A percentile compares a stretch with the other conserved stretches of the same genome.
Conservation (phyloP, 2,329 filamentous ascomycete genomes). For the Xylaria sp. region DNA sequence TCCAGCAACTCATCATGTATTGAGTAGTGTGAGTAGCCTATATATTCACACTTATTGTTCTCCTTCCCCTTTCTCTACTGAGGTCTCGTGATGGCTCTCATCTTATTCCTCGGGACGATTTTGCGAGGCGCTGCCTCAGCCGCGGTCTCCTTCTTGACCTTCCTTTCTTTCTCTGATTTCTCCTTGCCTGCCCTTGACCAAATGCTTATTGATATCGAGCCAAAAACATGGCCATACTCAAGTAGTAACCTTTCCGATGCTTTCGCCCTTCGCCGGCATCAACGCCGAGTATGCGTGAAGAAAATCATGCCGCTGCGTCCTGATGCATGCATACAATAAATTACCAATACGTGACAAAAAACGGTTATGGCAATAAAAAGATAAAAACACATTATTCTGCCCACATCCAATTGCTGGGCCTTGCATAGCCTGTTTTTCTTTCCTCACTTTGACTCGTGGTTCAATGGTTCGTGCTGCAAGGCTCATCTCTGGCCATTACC, state of each 20-base stretch:
- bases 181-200: neutral
- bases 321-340: slow-evolving; percentile 24
- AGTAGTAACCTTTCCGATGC: slow-evolving; percentile 16
- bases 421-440: slow-evolving; percentile 5
- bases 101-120: neutral
- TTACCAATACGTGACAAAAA: slow-evolving; percentile 17
- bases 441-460: slow-evolving; percentile 6
- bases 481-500: neutral
- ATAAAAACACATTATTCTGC: slow-evolving; percentile 1
- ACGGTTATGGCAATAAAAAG: slow-evolving; percentile 10
- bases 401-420: slow-evolving; percentile 24
- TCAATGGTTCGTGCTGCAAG: neutral
- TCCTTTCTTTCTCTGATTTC: neutral
- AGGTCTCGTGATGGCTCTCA: neutral
- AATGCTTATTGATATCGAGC: slow-evolving; percentile 1
- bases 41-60: slow-evolving; percentile 3
- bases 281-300: slow-evolving; percentile 25
- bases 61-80: neutral
- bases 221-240: slow-evolving; percentile 14
- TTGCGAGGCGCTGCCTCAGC: neutral
- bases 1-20: slow-evolving; percentile 8
- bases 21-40: slow-evolving; percentile 11
- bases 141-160: neutral
- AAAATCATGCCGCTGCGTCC: slow-evolving; percentile 17
- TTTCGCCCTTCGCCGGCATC: slow-evolving; percentile 6